Base-by-base conservation (phyloP, 129 eudicot species). In the Flaveria linearis region DNA sequence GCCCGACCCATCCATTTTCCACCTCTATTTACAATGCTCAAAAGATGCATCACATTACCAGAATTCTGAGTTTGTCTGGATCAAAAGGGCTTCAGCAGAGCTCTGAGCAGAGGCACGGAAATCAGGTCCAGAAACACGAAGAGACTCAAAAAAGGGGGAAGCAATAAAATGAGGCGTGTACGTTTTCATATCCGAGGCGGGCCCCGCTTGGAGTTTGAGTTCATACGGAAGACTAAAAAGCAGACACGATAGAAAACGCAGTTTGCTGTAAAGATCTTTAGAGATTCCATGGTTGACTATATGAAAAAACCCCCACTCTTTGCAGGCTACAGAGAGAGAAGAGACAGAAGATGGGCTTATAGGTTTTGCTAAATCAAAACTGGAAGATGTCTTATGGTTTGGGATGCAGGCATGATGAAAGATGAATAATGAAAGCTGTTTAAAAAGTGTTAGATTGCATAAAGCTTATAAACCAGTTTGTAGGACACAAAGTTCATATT, bases 101-200 rank as follows among this genome's bases (percentile, higher is more conserved):
- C 81, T 78, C 79, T 82, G 81, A 18, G 97, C 97, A 72, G 98
- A 93, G 56, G 80, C 63, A 55, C 36, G 64, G 18, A 93, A 88
- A 52, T 93, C 86, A 2, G 97, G 96, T 18, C 97, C 98, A 14
- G 96, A 88, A 43, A 93, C 96, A 8, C 90, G 84, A 33, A 90
- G 87, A 82, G 96, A 87, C 75, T 93, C 96, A 28, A 88, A 93
- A 80, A 83, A 90, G 16, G 97, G 98, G 47, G 98, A 93, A 20
- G 98, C 98, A 20, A 93, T 93, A 79, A 90, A 90, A 72, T 74
- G 92, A 76, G 97, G 98, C 0, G 98, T 93, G 84, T 93, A 93
- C 41, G 86, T 88, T 63, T 87, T 93, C 28, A 81, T 49, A 28
- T 76, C 30, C 8, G 98, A 90, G 28, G 69, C 78, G 39, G 98